Base-by-base conservation (phyloP, 768 basidiomycete species). In the Xerocomellus amylosporus region DNA sequence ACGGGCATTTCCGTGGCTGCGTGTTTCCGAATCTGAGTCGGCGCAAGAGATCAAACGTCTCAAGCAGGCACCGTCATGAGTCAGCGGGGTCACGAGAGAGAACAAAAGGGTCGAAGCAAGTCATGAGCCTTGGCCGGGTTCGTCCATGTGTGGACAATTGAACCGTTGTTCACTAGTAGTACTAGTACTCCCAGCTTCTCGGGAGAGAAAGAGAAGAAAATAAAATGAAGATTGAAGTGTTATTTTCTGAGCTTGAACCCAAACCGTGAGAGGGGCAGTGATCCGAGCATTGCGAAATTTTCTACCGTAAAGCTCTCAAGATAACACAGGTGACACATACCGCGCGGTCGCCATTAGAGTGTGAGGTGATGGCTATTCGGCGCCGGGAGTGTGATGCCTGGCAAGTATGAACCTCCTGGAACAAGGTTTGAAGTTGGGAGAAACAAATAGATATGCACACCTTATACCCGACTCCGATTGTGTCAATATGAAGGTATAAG, bases 381-480 rank as follows among this genome's bases (percentile, higher is more conserved):
- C 37, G 49, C 44, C 33, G 37, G 8, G 43, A 37, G 24, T n/a
- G 38, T 24, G 24, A 4, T 24, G 24, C n/a, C n/a, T 49, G 58
- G 39, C 51, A 44, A 13, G 34, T 14, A 34, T 24, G 30, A 3
- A 15, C 19, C 8, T 46, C 36, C 44, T 58, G 31, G 52, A 50
- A 61, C 64, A 68, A 61, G 64, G 67, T 68, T 58, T 48, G 47
- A 33, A 39, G 37, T 39, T 38, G 49, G 38, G 50, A 48, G 36
- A 40, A 58, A 58, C 41, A 49, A 46, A 43, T 20, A 46, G 34
- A 47, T 37, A 31, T 47, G 58, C 61, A 58, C 59, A 68, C 66
- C 61, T 64, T 61, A 66, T 52, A 54, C 33, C 67, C 64, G 67
- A 66, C 56, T 26, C 42, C 31, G 28, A 31, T 47, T 37, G 52